Evolutionary conservation across 176 grass and related monocot species (phyloP).

Genomic region (Avena sativa): DNA sequence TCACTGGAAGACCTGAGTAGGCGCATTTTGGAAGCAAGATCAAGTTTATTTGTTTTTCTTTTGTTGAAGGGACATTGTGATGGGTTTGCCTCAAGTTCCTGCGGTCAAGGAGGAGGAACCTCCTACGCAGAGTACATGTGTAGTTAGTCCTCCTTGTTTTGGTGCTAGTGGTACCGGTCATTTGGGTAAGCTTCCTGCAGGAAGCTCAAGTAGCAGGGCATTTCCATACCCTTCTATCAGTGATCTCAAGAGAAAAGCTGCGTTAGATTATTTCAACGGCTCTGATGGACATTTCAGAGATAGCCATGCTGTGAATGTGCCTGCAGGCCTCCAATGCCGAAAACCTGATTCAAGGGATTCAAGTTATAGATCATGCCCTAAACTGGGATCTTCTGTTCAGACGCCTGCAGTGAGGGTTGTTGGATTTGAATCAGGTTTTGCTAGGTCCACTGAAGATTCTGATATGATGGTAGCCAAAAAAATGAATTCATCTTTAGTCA

Average conservation of each 20-base stretch:
- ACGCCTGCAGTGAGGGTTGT: slow-evolving; percentile 66
- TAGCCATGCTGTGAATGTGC: slow-evolving; percentile 35
- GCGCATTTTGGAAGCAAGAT: neutral
- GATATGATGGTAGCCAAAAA: slow-evolving; percentile 48
- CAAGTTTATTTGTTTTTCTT: slow-evolving; percentile 22
- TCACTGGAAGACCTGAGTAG: neutral
- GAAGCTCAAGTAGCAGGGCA: slow-evolving; percentile 40
- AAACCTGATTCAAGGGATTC: slow-evolving; percentile 55
- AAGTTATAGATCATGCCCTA: slow-evolving; percentile 48
- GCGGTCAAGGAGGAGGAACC: slow-evolving; percentile 50
- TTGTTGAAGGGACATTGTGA: slow-evolving; percentile 41
- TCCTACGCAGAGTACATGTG: slow-evolving; percentile 50
- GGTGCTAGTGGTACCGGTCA: slow-evolving; percentile 22
- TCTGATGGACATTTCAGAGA: slow-evolving; percentile 41
- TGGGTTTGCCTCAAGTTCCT: slow-evolving; percentile 85
- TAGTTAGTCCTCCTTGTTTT: slow-evolving; percentile 46
- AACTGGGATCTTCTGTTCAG: slow-evolving; percentile 46
- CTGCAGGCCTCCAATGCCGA: slow-evolving; percentile 46
- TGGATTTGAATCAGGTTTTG: slow-evolving; percentile 75
- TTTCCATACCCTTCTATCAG: slow-evolving; percentile 42
- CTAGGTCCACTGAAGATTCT: slow-evolving; percentile 24
- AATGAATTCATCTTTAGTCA: slow-evolving; percentile 55
- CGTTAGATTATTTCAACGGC: slow-evolving; percentile 35
- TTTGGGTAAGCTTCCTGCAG: slow-evolving; percentile 42
- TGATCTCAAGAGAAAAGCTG: slow-evolving; percentile 58